Evolutionary conservation across 202 grass and related monocot species (phyloP), one percentile per base, ranked within the genome.

Genomic region (Saccharum hybrid): DNA sequence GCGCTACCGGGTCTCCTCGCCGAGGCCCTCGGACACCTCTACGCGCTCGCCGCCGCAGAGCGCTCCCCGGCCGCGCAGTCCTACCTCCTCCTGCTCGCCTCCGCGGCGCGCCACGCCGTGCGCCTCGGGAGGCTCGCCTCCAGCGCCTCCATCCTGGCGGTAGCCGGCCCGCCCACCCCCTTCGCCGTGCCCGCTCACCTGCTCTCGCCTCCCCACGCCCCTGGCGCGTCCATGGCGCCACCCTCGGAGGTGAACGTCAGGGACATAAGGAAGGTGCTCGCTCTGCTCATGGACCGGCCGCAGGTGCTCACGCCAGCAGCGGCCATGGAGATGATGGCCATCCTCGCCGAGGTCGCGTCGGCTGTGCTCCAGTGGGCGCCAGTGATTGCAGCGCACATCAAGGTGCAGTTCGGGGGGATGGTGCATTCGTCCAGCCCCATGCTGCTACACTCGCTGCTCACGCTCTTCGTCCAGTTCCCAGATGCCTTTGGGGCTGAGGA

Each of bases 361-460:
- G 89, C 85, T 2, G 88, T 98, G 76, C 85, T 94, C 52, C 65
- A 88, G 41, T 88, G 93, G 85, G 89, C 94, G 38, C 96, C 96
- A 5, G 74, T 89, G 0, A 72, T 95, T 28, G 78, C 83, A 38
- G 90, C 96, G 4, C 90, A 94, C 6, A 84, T 98, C 79, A 98
- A 98, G 80, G 92, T 98, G 65, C 93, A 95, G 82, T 98, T 95
- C 65, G 90, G 87, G 7, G 91, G 96, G 51, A 86, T 98, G 87
- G 45, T 82, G 7, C 86, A 92, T 66, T 91, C 92, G 1, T 91
- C 92, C 54, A 81, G 88, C 72, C 87, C 83, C 22, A 83, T 98
- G 71, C 87, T 95, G 79, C 80, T 88, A 51, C 96, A 98, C 84
- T 89, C 89, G 1, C 65, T 98, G 82, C 89, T 98, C 77, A 81